Evolutionary conservation across 768 basidiomycete genomes (phyloP).

Genomic region (Lactarius trivialis): DNA sequence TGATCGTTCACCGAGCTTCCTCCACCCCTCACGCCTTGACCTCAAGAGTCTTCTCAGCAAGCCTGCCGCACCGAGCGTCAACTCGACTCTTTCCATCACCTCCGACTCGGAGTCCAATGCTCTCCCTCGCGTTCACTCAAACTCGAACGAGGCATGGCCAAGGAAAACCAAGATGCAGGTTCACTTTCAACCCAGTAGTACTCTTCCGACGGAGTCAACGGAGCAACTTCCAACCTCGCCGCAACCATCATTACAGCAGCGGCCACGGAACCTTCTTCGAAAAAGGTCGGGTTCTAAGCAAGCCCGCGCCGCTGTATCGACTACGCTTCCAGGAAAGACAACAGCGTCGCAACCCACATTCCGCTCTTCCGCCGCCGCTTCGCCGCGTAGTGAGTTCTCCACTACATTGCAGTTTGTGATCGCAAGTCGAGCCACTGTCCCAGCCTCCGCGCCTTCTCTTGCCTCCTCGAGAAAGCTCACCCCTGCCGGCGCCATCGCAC

Average conservation of each 20-base stretch:
- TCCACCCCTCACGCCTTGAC: constrained; percentile 18
- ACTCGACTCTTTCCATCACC: constrained; percentile 20
- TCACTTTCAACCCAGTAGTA: not conserved
- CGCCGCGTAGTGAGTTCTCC: constrained; percentile 5
- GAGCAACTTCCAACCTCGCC: not conserved
- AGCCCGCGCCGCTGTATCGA: not conserved
- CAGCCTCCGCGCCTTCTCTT: not conserved
- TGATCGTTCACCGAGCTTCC: constrained; percentile 15
- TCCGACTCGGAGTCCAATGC: constrained; percentile 20
- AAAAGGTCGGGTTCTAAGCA: constrained; percentile 4
- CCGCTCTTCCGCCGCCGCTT: not conserved
- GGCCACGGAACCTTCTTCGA: constrained; percentile 8
- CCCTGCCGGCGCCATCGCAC: constrained; percentile 21
- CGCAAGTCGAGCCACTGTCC: not conserved
- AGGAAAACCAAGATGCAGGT: constrained; percentile 6
- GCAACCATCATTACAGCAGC: not conserved
- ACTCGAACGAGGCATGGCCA: constrained; percentile 7
- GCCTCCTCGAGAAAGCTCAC: constrained; percentile 20
- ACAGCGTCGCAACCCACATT: constrained; percentile 1
- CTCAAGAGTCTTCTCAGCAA: constrained; percentile 24
- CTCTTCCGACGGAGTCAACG: not conserved
- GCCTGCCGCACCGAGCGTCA: constrained; percentile 20
- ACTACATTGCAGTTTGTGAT: constrained; percentile 10
- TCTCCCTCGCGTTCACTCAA: not conserved
- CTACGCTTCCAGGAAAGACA: not conserved